Evolutionary conservation across 345 rosid species (phyloP).

Genomic region (Laguncularia racemosa): DNA sequence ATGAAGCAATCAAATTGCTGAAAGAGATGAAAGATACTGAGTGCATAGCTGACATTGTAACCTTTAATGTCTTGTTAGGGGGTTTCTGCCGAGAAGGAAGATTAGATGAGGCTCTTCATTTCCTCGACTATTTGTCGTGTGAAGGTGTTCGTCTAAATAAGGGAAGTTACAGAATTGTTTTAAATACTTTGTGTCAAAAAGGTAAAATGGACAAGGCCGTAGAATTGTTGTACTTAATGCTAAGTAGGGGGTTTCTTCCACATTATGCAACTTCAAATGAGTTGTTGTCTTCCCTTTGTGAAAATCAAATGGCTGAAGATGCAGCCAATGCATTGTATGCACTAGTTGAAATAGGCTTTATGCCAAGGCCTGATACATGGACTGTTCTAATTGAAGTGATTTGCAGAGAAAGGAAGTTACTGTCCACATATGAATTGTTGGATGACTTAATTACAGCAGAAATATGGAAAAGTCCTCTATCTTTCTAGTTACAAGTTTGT

Average conservation of each 20-base stretch:
- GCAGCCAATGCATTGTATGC: constrained; percentile 33
- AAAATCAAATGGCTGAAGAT: constrained; percentile 43
- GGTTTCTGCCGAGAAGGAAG: constrained; percentile 66
- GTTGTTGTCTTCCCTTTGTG: constrained; percentile 48
- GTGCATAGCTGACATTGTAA: constrained; percentile 66
- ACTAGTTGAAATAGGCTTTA: constrained; percentile 50
- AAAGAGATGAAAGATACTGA: constrained; percentile 56
- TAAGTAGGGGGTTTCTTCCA: constrained; percentile 49
- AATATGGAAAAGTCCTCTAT: background rate
- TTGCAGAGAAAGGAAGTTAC: constrained; percentile 68
- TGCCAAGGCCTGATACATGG: constrained; percentile 60
- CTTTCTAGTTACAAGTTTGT: no score
- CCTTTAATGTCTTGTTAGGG: constrained; percentile 63
- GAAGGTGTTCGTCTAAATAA: constrained; percentile 65
- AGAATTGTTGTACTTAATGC: constrained; percentile 50
- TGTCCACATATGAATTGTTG: constrained; percentile 45
- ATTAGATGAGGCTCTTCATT: constrained; percentile 47
- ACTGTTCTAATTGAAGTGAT: constrained; percentile 39
- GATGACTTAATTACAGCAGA: constrained; percentile 36
- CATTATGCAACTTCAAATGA: constrained; percentile 83
- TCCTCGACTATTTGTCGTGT: constrained; percentile 41
- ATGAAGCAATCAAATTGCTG: constrained; percentile 55
- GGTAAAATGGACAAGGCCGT: constrained; percentile 58
- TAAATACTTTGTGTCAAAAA: constrained; percentile 53
- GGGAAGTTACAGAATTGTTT: constrained; percentile 73